Evolutionary conservation across 371 early-diverging fungal genomes (phyloP).

Genomic region (Mortierella sp.): DNA sequence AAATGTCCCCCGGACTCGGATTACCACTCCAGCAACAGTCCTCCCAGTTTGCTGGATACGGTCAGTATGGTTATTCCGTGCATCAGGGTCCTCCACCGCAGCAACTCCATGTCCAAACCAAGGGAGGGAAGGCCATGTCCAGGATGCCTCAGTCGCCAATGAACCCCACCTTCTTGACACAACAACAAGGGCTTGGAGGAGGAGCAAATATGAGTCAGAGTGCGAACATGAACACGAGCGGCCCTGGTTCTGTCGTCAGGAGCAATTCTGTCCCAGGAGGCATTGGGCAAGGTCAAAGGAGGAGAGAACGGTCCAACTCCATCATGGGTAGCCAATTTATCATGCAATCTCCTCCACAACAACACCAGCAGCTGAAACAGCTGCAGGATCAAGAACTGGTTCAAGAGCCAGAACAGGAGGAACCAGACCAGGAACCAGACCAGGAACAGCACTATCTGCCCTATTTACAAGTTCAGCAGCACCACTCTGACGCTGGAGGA

Average conservation of each 20-base stretch:
- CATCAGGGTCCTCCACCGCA: conserved; percentile 15
- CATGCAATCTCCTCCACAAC: not conserved
- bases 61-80: conserved; percentile 8
- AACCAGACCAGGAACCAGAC: too few relatives aligned
- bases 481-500: conserved; percentile 6
- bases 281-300: conserved; percentile 5
- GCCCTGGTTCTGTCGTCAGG: too few relatives aligned
- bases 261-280: too few relatives aligned
- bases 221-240: conserved; percentile 7
- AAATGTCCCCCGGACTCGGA: too few relatives aligned
- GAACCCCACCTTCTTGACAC: conserved; percentile 4
- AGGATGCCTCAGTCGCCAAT: conserved; percentile 14
- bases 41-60: conserved; percentile 16
- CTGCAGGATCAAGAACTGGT: too few relatives aligned
- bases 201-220: conserved; percentile 11
- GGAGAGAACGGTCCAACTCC: conserved; percentile 16
- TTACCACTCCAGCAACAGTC: conserved; percentile 14
- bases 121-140: conserved; percentile 3
- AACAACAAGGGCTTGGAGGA: conserved; percentile 21
- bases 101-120: conserved; percentile 13
- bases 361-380: conserved; percentile 6
- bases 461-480: conserved; percentile 12
- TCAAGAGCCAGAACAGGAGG: too few relatives aligned
- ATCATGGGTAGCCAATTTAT: conserved; percentile 10
- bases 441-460: too few relatives aligned